phyloP scores from a whole-genome alignment of 345 rosid species.

The Aegle marmelos region DNA sequence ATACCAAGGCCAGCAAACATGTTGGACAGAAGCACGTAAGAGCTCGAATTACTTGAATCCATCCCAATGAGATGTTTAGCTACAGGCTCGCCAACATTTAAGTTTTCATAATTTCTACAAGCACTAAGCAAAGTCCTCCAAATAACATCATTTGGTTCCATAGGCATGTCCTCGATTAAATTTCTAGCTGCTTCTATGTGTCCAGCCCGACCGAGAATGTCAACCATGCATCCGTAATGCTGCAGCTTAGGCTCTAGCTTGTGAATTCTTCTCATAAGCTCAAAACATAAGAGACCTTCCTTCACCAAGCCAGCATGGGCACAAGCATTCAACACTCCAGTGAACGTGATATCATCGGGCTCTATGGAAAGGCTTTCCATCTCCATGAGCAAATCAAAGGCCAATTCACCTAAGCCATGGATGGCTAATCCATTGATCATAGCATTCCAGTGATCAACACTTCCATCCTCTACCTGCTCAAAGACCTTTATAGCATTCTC shows the following conservation, averaged over 20 bases:
- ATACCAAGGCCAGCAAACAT: constrained; percentile 40
- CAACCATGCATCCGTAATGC: constrained; percentile 56
- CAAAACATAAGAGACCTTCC: constrained; percentile 48
- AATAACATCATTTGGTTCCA: constrained; percentile 43
- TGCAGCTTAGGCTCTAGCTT: constrained; percentile 38
- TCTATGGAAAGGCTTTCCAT: constrained; percentile 32
- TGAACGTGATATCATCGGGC: constrained; percentile 46
- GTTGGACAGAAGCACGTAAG: constrained; percentile 42
- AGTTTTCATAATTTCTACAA: constrained; percentile 30
- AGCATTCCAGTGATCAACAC: constrained; percentile 52
- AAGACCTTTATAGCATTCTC: constrained; percentile 38
- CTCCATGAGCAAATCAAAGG: constrained; percentile 34
- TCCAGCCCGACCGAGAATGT: constrained; percentile 49
- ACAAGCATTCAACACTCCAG: constrained; percentile 39
- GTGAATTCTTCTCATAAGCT: constrained; percentile 46
- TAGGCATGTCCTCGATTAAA: constrained; percentile 42
- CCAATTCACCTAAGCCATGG: constrained; percentile 46
- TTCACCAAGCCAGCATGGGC: constrained; percentile 45
- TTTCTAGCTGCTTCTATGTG: constrained; percentile 32
- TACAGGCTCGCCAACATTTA: constrained; percentile 23
- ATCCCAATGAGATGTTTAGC: constrained; percentile 29
- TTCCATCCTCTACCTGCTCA: constrained; percentile 25
- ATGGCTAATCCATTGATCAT: constrained; percentile 48
- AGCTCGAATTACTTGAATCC: constrained; percentile 30
- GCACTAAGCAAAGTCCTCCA: constrained; percentile 41